These are phyloP conservation scores for Kondoa malvinella DNA, from an alignment of 768 basidiomycete species.

Conservation along the genomic window DNA sequence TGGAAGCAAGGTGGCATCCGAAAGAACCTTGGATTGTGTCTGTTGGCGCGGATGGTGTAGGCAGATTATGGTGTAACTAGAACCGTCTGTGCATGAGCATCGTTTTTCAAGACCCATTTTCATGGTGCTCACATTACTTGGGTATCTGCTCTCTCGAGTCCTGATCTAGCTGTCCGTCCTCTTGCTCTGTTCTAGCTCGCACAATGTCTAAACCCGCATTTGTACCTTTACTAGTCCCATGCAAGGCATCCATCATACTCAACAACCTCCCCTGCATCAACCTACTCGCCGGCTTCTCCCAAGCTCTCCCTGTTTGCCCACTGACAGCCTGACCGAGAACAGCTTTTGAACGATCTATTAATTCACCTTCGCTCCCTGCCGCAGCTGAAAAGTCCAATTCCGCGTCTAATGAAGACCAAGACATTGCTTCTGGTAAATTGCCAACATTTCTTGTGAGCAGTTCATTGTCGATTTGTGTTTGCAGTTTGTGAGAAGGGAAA, in stretches of 20 bases:
- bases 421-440: background rate
- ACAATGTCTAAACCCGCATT: slow-evolving; percentile 1
- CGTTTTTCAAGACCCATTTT: background rate
- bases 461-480: background rate
- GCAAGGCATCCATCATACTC: background rate
- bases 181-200: background rate
- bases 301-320: background rate
- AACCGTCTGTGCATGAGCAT: background rate
- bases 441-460: background rate
- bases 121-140: background rate
- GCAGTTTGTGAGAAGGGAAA: background rate
- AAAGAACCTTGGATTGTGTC: slow-evolving; percentile 84
- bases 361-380: background rate
- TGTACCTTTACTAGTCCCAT: background rate
- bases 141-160: background rate
- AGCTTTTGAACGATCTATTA: background rate
- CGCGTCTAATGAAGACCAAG: background rate
- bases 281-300: background rate
- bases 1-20: slow-evolving; percentile 75
- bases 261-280: background rate
- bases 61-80: slow-evolving; percentile 50
- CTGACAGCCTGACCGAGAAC: background rate
- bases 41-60: slow-evolving; percentile 78
- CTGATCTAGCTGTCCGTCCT: background rate
- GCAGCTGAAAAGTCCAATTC: background rate